Evolutionary conservation across 352 stramenopile genomes (phyloP), one percentile per base, ranked within the genome.

Genomic region (Aphanomyces astaci): DNA sequence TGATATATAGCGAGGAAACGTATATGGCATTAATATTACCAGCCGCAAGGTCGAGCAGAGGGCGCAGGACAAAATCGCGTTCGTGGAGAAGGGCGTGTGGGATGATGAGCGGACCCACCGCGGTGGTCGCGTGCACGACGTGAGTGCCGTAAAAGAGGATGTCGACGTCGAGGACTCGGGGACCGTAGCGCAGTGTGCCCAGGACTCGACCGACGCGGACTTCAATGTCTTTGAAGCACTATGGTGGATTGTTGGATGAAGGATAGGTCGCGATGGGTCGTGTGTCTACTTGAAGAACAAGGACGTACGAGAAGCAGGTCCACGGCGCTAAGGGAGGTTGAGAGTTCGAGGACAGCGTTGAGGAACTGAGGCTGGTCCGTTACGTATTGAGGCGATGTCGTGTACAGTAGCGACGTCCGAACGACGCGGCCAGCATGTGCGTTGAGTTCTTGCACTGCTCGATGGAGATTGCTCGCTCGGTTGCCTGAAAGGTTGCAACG

Each of bases 21-120:
- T n/a, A n/a, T 30, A 70, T 15, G 54, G n/a, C 5, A 53, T 15
- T 31, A 64, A 11, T 55, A 49, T 33, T 68, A 77, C 80, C 75
- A 19, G 84, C 77, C n/a, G 81, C 81, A 52, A 99, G 77, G 76
- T 99, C 96, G 31, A 75, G 86, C 71, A 99, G 80, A 4, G 97
- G 97, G 56, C 85, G 83, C 66, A 99, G 81, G 36, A 99, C 97
- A 84, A 99, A 99, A 65, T 98, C 95, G 55, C 97, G 79, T 74
- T 99, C 95, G 19, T 79, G 67, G 53, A 98, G 94, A 53, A 89
- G 80, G 59, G 94, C 85, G 79, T 99, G 97, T 17, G 97, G 97
- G 53, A 99, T 81, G 49, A 91, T 78, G 59, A 99, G 79, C 53
- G 72, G 82, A 63, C 78, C 87, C 72, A 89, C 74, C 28, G 59